Conservation (phyloP, 768 basidiomycete species). For the Leccinum truebloodii region DNA sequence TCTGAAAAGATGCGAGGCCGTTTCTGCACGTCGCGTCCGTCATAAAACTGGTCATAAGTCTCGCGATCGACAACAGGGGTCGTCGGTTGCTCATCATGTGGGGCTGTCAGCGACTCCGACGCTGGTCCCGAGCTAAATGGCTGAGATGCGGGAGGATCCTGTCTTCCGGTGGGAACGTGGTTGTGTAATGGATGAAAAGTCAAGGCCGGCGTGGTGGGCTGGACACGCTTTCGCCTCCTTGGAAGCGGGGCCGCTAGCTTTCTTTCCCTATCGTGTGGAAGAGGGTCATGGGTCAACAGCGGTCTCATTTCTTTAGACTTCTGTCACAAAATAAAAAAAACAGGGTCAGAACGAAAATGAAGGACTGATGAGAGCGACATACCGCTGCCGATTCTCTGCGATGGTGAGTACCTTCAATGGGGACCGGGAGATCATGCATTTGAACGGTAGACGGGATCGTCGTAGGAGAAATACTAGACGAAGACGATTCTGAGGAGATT, state of each 20-base stretch:
- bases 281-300: conserved; percentile 24
- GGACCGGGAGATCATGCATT: conserved; percentile 15
- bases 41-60: conserved; percentile 5
- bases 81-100: conserved; percentile 13
- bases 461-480: conserved; percentile 5
- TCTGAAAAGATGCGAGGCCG: conserved; percentile 19
- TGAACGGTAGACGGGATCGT: conserved; percentile 13
- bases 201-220: conserved; percentile 22
- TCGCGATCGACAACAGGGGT: conserved; percentile 13
- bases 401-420: conserved; percentile 11
- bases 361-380: conserved; percentile 16
- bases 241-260: conserved; percentile 10
- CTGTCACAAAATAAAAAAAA: conserved; percentile 14
- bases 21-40: conserved; percentile 16
- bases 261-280: conserved; percentile 28
- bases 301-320: conserved; percentile 23
- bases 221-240: conserved; percentile 27
- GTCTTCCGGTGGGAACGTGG: conserved; percentile 27
- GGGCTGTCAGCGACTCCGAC: conserved; percentile 11
- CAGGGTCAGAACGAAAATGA: conserved; percentile 15
- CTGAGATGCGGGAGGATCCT: conserved; percentile 14
- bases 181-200: conserved; percentile 22
- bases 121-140: conserved; percentile 7
- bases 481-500: conserved; percentile 13
- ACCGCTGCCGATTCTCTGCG: conserved; percentile 25